Percentiles rank a stretch among this genome's conserved stretches.
Evolutionary conservation across 2,329 filamentous ascomycete genomes (phyloP).

Genomic region (Aspergillus ochraceus): DNA sequence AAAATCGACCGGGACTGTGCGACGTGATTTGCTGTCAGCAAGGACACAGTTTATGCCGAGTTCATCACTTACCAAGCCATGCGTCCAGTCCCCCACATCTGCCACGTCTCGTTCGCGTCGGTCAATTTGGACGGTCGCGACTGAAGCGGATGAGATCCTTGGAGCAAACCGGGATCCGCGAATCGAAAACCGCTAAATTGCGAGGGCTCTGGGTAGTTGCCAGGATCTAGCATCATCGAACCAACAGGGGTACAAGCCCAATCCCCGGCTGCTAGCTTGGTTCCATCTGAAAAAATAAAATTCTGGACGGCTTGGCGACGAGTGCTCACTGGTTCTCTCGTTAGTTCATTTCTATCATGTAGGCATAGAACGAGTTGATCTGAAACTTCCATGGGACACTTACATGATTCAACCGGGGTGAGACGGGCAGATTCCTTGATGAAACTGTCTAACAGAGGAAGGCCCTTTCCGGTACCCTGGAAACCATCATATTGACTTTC

Average conservation of each 20-base stretch:
- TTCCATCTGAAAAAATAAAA: neutral
- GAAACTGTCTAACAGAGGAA: conserved; percentile 1
- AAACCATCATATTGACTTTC: neutral
- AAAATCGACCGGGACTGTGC: neutral
- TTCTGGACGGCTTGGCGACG: neutral
- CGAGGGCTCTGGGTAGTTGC: neutral
- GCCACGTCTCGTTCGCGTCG: neutral
- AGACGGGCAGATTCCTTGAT: neutral
- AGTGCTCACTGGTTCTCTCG: neutral
- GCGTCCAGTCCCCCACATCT: neutral
- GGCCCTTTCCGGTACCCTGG: neutral
- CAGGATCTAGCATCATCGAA: neutral
- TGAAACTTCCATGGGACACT: neutral
- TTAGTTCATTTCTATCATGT: neutral
- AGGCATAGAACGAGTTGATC: neutral
- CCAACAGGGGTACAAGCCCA: neutral
- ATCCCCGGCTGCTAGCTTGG: neutral
- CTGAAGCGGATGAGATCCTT: neutral
- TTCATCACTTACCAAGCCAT: neutral
- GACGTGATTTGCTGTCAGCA: neutral
- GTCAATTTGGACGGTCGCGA: neutral
- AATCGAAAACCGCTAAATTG: conserved; percentile 1
- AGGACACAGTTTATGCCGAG: fast-evolving
- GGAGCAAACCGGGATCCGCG: neutral
- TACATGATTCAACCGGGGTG: neutral